Evolutionary conservation across 345 rosid genomes (phyloP).

Genomic region (Acer saccharum): DNA sequence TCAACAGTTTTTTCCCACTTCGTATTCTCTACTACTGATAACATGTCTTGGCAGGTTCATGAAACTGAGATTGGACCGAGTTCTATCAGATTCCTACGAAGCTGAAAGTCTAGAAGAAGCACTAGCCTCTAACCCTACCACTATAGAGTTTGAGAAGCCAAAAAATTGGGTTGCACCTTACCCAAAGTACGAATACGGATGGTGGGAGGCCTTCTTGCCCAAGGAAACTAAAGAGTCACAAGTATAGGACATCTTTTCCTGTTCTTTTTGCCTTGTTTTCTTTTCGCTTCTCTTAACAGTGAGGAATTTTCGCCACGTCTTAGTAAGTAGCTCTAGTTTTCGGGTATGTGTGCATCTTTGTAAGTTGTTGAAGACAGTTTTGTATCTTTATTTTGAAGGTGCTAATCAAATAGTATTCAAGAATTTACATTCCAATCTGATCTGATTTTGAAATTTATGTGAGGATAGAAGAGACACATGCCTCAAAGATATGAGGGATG

Average conservation of each 20-base stretch:
- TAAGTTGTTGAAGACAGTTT: not conserved
- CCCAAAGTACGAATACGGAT: constrained; percentile 83
- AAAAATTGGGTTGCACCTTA: constrained; percentile 93
- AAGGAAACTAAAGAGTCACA: constrained; percentile 45
- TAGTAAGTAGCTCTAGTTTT: constrained; percentile 4
- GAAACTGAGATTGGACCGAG: constrained; percentile 96
- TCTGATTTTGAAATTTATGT: not conserved
- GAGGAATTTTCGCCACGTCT: constrained; percentile 4
- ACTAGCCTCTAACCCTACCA: constrained; percentile 69
- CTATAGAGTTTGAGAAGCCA: constrained; percentile 74
- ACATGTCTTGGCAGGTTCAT: constrained; percentile 63
- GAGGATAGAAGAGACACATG: not conserved
- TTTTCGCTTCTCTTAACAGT: not conserved
- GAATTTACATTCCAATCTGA: not conserved
- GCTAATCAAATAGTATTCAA: not conserved
- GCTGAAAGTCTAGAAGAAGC: constrained; percentile 75
- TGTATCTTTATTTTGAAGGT: constrained; percentile 9
- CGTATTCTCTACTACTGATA: constrained; percentile 11
- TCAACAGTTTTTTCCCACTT: not conserved
- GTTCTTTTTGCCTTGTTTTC: constrained; percentile 15
- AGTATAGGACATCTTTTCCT: constrained; percentile 39
- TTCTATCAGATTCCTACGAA: constrained; percentile 71
- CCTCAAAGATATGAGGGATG: not conserved
- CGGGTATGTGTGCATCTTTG: constrained; percentile 7
- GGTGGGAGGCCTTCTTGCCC: constrained; percentile 95